phyloP scores from a whole-genome alignment of 129 eudicot genomes.

The Centella asiatica region DNA sequence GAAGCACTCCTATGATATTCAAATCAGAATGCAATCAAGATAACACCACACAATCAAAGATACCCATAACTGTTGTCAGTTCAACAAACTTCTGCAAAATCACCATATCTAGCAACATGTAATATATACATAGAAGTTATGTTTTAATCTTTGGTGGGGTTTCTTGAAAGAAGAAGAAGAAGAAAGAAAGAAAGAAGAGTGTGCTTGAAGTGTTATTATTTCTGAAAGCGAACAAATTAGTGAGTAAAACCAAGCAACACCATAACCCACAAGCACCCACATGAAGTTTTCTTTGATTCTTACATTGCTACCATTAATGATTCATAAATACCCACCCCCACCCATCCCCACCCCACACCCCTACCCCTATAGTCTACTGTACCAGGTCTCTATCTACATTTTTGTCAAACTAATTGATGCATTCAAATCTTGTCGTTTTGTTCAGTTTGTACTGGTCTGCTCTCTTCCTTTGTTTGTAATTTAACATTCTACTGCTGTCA shows the following conservation, averaged over 20 bases:
- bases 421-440: not conserved
- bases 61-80: not conserved
- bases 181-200: too few species aligned
- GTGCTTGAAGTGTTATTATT: too few species aligned
- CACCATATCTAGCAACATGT: not conserved
- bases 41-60: not conserved
- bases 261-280: too few species aligned
- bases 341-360: not conserved
- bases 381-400: not conserved
- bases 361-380: not conserved
- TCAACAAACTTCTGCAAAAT: not conserved
- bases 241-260: too few species aligned
- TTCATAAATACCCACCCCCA: not conserved
- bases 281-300: too few species aligned
- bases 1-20: too few species aligned
- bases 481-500: too few species aligned
- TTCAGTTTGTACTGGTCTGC: not conserved
- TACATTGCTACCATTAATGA: not conserved
- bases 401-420: not conserved
- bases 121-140: not conserved
- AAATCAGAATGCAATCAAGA: constrained; percentile 1
- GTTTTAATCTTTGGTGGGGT: not conserved
- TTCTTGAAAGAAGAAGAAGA: not conserved
- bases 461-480: too few species aligned
- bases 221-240: too few species aligned